Conservation (phyloP, 768 basidiomycete species). For the Cystofilobasidium macerans region DNA sequence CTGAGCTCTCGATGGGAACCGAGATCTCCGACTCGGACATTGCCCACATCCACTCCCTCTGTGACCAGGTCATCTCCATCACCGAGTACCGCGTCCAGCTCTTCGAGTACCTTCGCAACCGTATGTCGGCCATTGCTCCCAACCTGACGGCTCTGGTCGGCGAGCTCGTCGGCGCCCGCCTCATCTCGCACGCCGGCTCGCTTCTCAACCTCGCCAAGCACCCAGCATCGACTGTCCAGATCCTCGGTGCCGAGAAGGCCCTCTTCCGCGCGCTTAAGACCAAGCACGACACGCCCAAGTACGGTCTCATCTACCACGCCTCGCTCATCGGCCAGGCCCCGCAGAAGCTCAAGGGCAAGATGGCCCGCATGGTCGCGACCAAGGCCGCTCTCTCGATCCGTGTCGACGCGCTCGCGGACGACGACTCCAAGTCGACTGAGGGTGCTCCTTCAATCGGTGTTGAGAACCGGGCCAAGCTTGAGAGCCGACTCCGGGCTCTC, state of each 20-base stretch:
- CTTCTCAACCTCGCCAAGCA: slow-evolving; percentile 44
- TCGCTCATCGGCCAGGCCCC: slow-evolving; percentile 90
- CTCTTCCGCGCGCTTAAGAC: slow-evolving; percentile 45
- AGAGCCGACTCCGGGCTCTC: slow-evolving; percentile 78
- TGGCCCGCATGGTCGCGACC: slow-evolving; percentile 99
- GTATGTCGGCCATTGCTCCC: slow-evolving; percentile 96
- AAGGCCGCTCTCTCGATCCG: slow-evolving; percentile 95
- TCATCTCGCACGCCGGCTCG: slow-evolving; percentile 50
- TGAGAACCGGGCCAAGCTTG: slow-evolving; percentile 87
- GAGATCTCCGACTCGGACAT: slow-evolving; percentile 97
- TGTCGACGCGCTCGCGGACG: slow-evolving; percentile 88
- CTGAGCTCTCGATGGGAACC: slow-evolving; percentile 98
- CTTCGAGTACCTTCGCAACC: slow-evolving; percentile 89
- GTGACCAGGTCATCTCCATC: slow-evolving; percentile 97
- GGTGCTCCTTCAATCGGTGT: slow-evolving; percentile 76
- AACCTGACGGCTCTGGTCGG: slow-evolving; percentile 80
- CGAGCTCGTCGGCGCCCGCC: slow-evolving; percentile 61
- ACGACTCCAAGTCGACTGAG: slow-evolving; percentile 68
- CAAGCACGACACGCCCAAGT: slow-evolving; percentile 57
- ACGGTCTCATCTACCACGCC: slow-evolving; percentile 98
- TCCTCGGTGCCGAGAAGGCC: slow-evolving; percentile 45
- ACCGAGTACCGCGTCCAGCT: slow-evolving; percentile 88
- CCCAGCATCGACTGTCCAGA: slow-evolving; percentile 45
- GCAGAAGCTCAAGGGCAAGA: slow-evolving; percentile 79
- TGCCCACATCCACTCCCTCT: slow-evolving; percentile 88